phyloP scores from a whole-genome alignment of 2,329 filamentous ascomycete genomes.

The Aspergillus viridinutans region DNA sequence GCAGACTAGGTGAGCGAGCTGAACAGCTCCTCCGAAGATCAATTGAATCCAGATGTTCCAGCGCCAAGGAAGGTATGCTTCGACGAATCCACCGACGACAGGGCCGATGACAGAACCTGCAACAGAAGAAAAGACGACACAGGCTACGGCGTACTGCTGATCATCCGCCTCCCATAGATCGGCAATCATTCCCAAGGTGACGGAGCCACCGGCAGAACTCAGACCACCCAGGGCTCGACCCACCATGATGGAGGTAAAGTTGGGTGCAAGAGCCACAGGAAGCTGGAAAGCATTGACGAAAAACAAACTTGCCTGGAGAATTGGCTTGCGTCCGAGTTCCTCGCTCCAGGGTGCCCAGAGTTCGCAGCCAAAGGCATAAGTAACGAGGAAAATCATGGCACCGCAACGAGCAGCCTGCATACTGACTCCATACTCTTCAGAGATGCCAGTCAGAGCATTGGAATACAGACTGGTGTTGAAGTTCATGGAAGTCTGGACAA shows the following conservation, averaged over 20 bases:
- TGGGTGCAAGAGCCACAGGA: slow-evolving; percentile 67
- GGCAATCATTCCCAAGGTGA: slow-evolving; percentile 71
- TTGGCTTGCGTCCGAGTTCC: slow-evolving; percentile 71
- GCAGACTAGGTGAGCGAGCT: slow-evolving; percentile 61
- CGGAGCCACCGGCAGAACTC: slow-evolving; percentile 67
- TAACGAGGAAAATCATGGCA: slow-evolving; percentile 71
- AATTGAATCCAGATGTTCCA: slow-evolving; percentile 85
- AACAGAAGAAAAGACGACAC: slow-evolving; percentile 74
- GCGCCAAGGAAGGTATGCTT: slow-evolving; percentile 63
- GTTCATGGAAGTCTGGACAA: slow-evolving; percentile 73
- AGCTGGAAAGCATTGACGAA: slow-evolving; percentile 76
- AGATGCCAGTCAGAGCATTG: slow-evolving; percentile 63
- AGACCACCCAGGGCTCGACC: slow-evolving; percentile 68
- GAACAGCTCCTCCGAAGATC: slow-evolving; percentile 68
- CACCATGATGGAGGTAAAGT: slow-evolving; percentile 66
- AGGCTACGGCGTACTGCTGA: slow-evolving; percentile 72
- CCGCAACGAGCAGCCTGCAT: slow-evolving; percentile 66
- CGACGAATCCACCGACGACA: slow-evolving; percentile 72
- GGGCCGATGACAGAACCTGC: slow-evolving; percentile 72
- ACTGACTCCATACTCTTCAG: slow-evolving; percentile 64
- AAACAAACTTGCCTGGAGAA: slow-evolving; percentile 68
- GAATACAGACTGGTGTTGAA: slow-evolving; percentile 73
- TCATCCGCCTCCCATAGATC: slow-evolving; percentile 67
- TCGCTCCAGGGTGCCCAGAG: slow-evolving; percentile 86
- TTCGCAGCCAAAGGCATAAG: slow-evolving; percentile 82